Percentiles rank a stretch among this genome's conserved stretches.
These are phyloP conservation scores for Solanum hybrid DNA, from an alignment of 305 asterid species.

Conservation along the genomic window DNA sequence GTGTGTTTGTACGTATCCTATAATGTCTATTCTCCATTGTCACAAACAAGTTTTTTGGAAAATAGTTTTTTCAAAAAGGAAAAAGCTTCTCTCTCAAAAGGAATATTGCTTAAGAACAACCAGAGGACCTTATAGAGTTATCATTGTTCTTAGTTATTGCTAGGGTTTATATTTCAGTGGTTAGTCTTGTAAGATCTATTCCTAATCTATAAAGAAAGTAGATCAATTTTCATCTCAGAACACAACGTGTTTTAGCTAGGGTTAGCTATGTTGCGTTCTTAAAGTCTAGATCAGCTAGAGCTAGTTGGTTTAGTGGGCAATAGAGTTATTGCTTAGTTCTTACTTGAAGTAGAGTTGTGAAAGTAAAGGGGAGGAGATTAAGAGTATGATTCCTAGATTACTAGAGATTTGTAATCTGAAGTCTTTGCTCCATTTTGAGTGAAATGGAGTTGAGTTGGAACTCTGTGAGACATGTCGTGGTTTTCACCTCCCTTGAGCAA, in stretches of 20 bases:
- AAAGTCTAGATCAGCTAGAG: neutral
- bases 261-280: neutral
- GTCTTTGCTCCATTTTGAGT: neutral
- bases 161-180: neutral
- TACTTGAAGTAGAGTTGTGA: neutral
- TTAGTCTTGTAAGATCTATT: neutral
- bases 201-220: neutral
- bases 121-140: neutral
- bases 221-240: neutral
- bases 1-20: neutral
- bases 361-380: neutral
- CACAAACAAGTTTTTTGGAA: neutral
- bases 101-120: neutral
- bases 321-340: neutral
- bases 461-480: no score
- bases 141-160: neutral
- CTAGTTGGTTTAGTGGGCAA: neutral
- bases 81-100: neutral
- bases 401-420: neutral
- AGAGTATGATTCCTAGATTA: neutral
- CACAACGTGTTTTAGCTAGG: neutral
- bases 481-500: no score
- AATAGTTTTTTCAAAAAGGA: neutral
- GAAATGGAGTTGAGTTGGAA: no score
- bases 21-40: neutral